phyloP scores from a whole-genome alignment of 2,329 filamentous ascomycete species.

The Claviceps arundinis region DNA sequence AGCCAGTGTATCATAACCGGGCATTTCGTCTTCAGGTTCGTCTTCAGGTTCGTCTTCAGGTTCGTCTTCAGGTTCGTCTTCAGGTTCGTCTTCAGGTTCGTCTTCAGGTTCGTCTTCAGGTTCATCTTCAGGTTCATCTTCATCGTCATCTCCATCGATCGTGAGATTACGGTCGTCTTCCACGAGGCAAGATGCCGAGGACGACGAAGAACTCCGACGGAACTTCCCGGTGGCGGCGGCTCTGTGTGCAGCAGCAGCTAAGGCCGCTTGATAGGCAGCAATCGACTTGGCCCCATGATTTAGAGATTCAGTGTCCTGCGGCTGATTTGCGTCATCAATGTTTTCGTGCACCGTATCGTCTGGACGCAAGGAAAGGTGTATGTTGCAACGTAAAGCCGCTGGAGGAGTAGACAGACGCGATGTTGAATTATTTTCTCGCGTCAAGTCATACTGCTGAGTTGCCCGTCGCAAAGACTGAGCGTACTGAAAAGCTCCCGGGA shows the following conservation, averaged over 20 bases:
- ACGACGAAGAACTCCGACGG: conserved; percentile 39
- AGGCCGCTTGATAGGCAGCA: conserved; percentile 67
- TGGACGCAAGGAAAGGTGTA: conserved; percentile 36
- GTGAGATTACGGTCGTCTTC: conserved; percentile 2
- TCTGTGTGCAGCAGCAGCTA: conserved; percentile 68
- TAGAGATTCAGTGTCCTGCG: conserved; percentile 2
- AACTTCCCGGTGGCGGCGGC: conserved; percentile 69
- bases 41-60: conserved; percentile 1
- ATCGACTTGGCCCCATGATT: conserved; percentile 14
- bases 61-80: no score
- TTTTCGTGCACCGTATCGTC: conserved; percentile 4
- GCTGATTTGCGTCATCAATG: not conserved
- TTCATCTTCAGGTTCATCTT: not conserved
- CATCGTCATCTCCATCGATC: conserved; percentile 5
- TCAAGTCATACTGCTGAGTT: conserved; percentile 14
- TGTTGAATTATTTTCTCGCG: conserved; percentile 33
- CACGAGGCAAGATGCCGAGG: conserved; percentile 9
- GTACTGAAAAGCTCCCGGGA: conserved; percentile 43
- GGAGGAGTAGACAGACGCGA: conserved; percentile 32
- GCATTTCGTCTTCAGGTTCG: conserved; percentile 11
- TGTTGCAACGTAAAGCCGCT: conserved; percentile 33
- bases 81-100: conserved; percentile 3
- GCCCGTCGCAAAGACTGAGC: conserved; percentile 34
- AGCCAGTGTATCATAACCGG: conserved; percentile 46
- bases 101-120: not conserved